phyloP scores from a whole-genome alignment of 2,329 filamentous ascomycete genomes.

The Ophiocordyceps polyrhachis-furcata region DNA sequence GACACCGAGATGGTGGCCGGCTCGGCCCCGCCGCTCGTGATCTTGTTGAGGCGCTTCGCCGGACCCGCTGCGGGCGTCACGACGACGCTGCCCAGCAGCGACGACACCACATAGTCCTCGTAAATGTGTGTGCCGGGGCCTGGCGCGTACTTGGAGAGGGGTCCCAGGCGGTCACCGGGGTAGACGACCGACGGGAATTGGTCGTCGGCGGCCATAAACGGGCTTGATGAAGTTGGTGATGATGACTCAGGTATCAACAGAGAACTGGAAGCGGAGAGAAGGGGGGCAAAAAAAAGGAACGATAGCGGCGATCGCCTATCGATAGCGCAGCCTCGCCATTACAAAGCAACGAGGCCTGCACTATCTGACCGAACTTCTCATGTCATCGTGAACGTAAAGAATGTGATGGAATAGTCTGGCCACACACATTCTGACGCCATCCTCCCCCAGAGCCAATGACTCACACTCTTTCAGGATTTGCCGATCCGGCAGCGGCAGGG shows the following conservation, averaged over 20 bases:
- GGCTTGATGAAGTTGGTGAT: neutral
- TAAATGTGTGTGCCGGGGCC: slow-evolving; percentile 76
- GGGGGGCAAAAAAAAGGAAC: neutral
- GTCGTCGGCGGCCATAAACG: slow-evolving; percentile 15
- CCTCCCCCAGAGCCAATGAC: too few species aligned
- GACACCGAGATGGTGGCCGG: slow-evolving; percentile 38
- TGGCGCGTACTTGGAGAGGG: slow-evolving; percentile 44
- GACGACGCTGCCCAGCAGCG: slow-evolving; percentile 56
- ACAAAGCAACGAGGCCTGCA: too few species aligned
- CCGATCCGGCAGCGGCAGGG: neutral
- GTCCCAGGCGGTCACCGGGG: slow-evolving; percentile 66
- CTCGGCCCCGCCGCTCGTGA: slow-evolving; percentile 25
- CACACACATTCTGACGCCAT: too few species aligned
- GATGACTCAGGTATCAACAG: neutral
- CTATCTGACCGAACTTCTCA: too few species aligned
- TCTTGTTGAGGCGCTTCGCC: slow-evolving; percentile 40
- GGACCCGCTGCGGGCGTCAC: slow-evolving; percentile 31
- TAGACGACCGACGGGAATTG: slow-evolving; percentile 39
- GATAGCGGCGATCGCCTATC: too few species aligned
- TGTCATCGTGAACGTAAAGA: too few species aligned
- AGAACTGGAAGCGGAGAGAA: neutral
- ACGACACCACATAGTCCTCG: slow-evolving; percentile 57
- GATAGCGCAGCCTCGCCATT: too few species aligned
- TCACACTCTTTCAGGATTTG: neutral
- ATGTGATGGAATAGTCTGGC: too few species aligned